Evolutionary conservation across 805 yeast species (phyloP).

Genomic region (Schwanniomyces pseudopolymorphus): DNA sequence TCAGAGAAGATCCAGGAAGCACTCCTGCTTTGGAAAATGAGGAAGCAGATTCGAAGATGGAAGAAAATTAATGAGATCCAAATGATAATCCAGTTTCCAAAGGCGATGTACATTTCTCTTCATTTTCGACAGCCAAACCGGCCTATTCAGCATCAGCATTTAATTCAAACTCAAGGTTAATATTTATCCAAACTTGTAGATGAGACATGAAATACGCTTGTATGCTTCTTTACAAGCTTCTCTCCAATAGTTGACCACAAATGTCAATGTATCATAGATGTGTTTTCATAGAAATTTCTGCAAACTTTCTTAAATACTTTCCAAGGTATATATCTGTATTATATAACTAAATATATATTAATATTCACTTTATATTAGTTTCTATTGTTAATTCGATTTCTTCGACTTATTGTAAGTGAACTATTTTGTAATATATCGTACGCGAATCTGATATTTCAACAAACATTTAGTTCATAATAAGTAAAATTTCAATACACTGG

Average conservation of each 20-base stretch:
- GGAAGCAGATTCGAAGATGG: slow-evolving; percentile 3
- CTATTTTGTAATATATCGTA: neutral
- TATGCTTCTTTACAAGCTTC: neutral
- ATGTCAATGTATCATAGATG: neutral
- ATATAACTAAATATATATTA: neutral
- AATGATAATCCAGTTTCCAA: too few relatives aligned
- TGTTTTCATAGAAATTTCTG: neutral
- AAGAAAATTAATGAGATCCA: neutral
- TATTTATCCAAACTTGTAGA: neutral
- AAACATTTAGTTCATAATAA: neutral
- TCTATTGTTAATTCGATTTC: too few relatives aligned
- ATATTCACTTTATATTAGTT: neutral
- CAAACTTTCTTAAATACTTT: neutral
- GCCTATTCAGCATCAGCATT: neutral
- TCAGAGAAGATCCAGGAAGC: slow-evolving; percentile 41
- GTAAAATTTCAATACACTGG: neutral
- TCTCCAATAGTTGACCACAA: neutral
- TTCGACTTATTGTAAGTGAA: too few relatives aligned
- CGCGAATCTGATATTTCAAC: neutral
- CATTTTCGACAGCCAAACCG: neutral
- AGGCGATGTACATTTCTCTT: too few relatives aligned
- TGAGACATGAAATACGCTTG: neutral
- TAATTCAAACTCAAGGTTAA: neutral
- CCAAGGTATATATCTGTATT: neutral
- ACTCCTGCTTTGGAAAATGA: neutral